Evolutionary conservation across 345 rosid genomes (phyloP).

Genomic region (Kandelia obovata): DNA sequence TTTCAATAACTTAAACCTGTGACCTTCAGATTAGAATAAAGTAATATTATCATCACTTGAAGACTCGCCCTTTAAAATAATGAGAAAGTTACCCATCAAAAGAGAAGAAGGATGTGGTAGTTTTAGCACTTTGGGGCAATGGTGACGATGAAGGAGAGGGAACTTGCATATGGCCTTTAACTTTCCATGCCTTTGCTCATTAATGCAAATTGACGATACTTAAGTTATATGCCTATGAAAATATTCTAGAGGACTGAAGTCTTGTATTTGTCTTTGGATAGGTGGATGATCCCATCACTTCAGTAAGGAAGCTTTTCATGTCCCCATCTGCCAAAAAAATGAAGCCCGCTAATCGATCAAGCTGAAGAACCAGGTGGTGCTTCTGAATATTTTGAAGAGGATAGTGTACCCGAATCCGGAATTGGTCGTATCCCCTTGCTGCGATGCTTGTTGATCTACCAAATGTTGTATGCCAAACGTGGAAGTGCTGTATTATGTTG

Average conservation of each 20-base stretch:
- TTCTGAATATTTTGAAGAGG: constrained; percentile 11
- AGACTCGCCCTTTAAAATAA: no score
- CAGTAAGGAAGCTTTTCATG: constrained; percentile 64
- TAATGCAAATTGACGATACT: neutral
- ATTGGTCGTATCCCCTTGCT: neutral
- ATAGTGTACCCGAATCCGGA: neutral
- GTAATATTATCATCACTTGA: no score
- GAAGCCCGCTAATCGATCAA: constrained; percentile 35
- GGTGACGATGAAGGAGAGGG: neutral
- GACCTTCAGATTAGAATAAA: no score
- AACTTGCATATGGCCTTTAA: neutral
- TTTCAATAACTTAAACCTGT: no score
- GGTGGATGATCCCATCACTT: constrained; percentile 78
- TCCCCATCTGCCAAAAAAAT: constrained; percentile 53
- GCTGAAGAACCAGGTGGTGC: constrained; percentile 16
- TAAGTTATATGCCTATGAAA: neutral
- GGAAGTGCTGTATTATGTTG: neutral
- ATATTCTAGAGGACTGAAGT: neutral
- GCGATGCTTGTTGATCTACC: neutral
- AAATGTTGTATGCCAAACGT: neutral
- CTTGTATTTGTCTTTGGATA: constrained; percentile 15
- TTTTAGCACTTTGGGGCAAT: neutral
- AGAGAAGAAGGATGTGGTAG: no score
- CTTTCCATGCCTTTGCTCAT: neutral
- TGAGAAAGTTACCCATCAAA: no score